phyloP scores from a whole-genome alignment of 352 stramenopile genomes.

The Discostella stelligera region DNA sequence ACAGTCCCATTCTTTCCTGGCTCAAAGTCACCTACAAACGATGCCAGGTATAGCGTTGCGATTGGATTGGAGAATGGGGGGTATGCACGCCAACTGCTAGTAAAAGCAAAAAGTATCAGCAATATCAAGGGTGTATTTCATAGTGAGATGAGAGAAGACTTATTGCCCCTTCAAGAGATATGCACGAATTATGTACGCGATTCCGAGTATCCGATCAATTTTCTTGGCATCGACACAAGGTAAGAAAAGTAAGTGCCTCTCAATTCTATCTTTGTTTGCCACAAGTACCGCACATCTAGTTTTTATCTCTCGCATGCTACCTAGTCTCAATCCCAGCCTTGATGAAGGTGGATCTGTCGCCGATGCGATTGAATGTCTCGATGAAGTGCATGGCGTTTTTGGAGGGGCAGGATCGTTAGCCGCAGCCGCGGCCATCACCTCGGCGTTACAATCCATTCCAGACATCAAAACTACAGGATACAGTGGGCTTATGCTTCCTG shows the following conservation, averaged over 20 bases:
- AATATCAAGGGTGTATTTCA: conserved; percentile 57
- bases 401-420: conserved; percentile 60
- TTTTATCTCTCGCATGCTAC: too few species aligned
- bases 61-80: conserved; percentile 79
- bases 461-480: conserved; percentile 69
- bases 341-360: conserved; percentile 65
- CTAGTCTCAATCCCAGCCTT: conserved; percentile 72
- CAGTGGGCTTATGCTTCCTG: conserved; percentile 77
- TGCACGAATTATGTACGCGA: conserved; percentile 31
- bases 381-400: conserved; percentile 60
- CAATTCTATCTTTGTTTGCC: not conserved
- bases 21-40: conserved; percentile 31
- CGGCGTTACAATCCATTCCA: conserved; percentile 63
- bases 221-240: conserved; percentile 73
- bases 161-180: conserved; percentile 61
- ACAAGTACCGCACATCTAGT: not conserved
- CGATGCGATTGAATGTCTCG: conserved; percentile 64
- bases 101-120: conserved; percentile 46
- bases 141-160: conserved; percentile 37
- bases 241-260: not conserved
- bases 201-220: conserved; percentile 30
- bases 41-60: conserved; percentile 46
- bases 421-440: conserved; percentile 68
- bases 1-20: conserved; percentile 77
- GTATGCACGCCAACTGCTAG: conserved; percentile 52